phyloP scores from a whole-genome alignment of 176 grass and related monocot genomes.

The Oryza nivara region DNA sequence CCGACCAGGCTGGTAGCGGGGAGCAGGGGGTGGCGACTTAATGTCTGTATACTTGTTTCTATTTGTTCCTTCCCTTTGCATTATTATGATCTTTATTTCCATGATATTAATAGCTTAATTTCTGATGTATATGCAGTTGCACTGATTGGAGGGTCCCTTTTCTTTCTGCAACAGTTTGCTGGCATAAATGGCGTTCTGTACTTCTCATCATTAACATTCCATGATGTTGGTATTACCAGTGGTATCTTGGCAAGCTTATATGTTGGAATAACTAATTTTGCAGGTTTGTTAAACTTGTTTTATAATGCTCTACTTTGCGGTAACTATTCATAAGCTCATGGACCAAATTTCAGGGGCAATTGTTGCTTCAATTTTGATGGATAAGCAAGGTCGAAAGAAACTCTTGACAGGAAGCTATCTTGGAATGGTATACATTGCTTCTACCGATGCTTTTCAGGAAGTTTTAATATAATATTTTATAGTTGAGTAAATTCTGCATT shows the following conservation, averaged over 20 bases:
- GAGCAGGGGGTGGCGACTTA: background rate
- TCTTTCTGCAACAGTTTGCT: constrained; percentile 99
- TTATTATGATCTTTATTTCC: constrained; percentile 41
- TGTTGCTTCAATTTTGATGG: constrained; percentile 91
- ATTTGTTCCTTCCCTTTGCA: constrained; percentile 24
- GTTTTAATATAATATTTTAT: constrained; percentile 7
- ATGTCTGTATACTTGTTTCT: constrained; percentile 8
- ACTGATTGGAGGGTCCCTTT: constrained; percentile 91
- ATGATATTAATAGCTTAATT: constrained; percentile 32
- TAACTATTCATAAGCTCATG: constrained; percentile 41
- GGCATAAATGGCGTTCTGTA: constrained; percentile 99
- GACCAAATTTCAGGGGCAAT: constrained; percentile 63
- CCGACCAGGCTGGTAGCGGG: too few relatives aligned
- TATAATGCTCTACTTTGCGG: constrained; percentile 12
- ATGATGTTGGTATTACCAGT: constrained; percentile 91
- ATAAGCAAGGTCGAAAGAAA: constrained; percentile 91
- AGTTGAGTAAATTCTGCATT: background rate
- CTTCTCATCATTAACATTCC: constrained; percentile 98
- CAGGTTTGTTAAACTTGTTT: constrained; percentile 57
- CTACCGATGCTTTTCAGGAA: constrained; percentile 6
- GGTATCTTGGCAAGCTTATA: constrained; percentile 85
- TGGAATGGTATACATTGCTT: constrained; percentile 74
- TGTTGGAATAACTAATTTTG: constrained; percentile 96
- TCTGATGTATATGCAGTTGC: constrained; percentile 73
- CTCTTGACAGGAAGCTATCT: constrained; percentile 96